A percentile compares a stretch with the other conserved stretches of the same genome.
Conservation (phyloP, 2,329 filamentous ascomycete genomes). For the Penicillium sp. region DNA sequence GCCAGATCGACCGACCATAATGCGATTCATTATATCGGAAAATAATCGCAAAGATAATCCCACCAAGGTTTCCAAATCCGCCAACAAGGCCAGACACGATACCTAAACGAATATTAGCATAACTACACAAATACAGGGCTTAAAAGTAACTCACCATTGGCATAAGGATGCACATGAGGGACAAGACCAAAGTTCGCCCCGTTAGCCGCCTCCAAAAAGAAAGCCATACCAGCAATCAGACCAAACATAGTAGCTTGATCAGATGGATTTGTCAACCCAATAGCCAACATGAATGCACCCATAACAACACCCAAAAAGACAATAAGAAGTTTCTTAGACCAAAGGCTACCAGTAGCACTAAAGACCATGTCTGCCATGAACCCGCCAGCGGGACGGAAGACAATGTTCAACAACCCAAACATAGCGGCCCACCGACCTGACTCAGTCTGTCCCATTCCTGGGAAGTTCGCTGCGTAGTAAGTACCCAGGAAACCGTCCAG, state of each 20-base stretch:
- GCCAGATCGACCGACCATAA: constrained; percentile 74
- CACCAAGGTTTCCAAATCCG: constrained; percentile 79
- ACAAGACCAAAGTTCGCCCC: constrained; percentile 85
- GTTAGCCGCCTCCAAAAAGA: constrained; percentile 83
- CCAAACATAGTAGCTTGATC: constrained; percentile 68
- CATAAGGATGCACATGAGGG: constrained; percentile 79
- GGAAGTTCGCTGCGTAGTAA: constrained; percentile 61
- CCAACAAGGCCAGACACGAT: constrained; percentile 76
- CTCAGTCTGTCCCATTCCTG: constrained; percentile 53
- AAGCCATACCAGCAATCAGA: constrained; percentile 71
- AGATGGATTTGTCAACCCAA: constrained; percentile 64
- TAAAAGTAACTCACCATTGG: constrained; percentile 62
- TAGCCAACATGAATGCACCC: constrained; percentile 62
- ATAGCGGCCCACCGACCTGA: constrained; percentile 58
- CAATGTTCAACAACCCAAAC: constrained; percentile 55
- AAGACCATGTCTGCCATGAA: constrained; percentile 59
- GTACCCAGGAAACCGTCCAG: constrained; percentile 62
- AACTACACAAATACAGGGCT: not conserved
- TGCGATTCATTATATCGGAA: constrained; percentile 72
- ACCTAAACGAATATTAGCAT: constrained; percentile 27
- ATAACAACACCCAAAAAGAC: constrained; percentile 57
- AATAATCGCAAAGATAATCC: constrained; percentile 79
- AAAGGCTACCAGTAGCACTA: constrained; percentile 51
- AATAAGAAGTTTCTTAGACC: constrained; percentile 65
- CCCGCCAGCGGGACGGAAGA: constrained; percentile 50